Conservation (phyloP, 179 eudicot species). For the Silene coronaria region DNA sequence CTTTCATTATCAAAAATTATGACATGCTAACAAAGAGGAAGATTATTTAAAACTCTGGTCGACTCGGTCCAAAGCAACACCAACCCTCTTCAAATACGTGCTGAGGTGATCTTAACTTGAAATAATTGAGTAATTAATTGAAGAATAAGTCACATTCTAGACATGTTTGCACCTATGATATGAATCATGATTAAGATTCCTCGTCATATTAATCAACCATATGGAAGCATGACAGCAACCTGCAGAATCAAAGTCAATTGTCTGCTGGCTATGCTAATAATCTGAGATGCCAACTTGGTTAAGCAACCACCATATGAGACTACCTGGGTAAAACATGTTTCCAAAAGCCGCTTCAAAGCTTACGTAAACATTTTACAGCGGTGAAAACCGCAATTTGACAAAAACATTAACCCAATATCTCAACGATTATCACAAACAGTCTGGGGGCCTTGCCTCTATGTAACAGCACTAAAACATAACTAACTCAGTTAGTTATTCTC, state of each 20-base stretch:
- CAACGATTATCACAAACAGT: no score
- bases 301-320: neutral
- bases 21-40: conserved; percentile 4
- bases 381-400: no score
- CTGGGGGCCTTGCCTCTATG: no score
- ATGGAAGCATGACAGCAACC: conserved; percentile 4
- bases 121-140: neutral
- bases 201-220: neutral
- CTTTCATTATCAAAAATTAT: neutral
- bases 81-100: neutral
- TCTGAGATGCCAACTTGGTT: neutral
- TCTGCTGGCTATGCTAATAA: neutral
- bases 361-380: neutral
- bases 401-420: no score
- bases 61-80: neutral
- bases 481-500: no score
- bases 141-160: neutral
- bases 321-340: neutral
- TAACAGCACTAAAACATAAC: no score
- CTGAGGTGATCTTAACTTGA: neutral
- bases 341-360: neutral
- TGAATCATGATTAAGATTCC: neutral
- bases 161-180: neutral
- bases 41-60: neutral
- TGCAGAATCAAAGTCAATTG: conserved; percentile 10